phyloP scores from a whole-genome alignment of 2,329 filamentous ascomycete species.

The Diaporthe destruens region DNA sequence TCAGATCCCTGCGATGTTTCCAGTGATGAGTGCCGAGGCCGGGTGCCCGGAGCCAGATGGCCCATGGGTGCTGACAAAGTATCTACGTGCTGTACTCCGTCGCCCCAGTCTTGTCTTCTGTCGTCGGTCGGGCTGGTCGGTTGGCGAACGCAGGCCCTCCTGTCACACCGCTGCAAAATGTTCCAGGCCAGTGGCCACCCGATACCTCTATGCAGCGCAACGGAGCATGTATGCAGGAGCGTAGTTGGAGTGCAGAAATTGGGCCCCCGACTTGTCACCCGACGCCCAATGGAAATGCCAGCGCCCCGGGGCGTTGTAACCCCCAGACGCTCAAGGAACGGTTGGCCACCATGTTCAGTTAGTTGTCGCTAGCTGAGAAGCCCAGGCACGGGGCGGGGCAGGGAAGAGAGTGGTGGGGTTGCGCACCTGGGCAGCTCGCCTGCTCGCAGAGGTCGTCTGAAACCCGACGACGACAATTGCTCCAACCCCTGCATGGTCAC shows the following conservation, averaged over 20 bases:
- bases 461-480: constrained; percentile 31
- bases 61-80: neutral
- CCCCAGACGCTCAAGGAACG: constrained; percentile 1
- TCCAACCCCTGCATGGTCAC: constrained; percentile 37
- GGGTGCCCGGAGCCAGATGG: constrained; percentile 8
- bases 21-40: neutral
- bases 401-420: neutral
- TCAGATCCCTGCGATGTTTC: neutral
- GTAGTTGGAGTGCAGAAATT: constrained; percentile 37
- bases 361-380: neutral
- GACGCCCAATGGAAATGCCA: constrained; percentile 37
- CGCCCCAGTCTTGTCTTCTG: neutral
- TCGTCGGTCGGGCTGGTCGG: neutral
- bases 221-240: constrained; percentile 41
- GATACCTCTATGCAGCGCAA: constrained; percentile 37
- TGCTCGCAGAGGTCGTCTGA: constrained; percentile 30
- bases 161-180: constrained; percentile 18
- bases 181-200: constrained; percentile 6
- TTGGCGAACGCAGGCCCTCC: constrained; percentile 1
- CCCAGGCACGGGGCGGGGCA: constrained; percentile 22
- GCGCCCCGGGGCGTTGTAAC: constrained; percentile 31
- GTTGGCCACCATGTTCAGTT: constrained; percentile 2
- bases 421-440: neutral
- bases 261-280: constrained; percentile 20
- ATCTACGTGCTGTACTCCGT: too few species aligned